Evolutionary conservation across 202 grass and related monocot species (phyloP).

Genomic region (Cymbopogon flexuosus): DNA sequence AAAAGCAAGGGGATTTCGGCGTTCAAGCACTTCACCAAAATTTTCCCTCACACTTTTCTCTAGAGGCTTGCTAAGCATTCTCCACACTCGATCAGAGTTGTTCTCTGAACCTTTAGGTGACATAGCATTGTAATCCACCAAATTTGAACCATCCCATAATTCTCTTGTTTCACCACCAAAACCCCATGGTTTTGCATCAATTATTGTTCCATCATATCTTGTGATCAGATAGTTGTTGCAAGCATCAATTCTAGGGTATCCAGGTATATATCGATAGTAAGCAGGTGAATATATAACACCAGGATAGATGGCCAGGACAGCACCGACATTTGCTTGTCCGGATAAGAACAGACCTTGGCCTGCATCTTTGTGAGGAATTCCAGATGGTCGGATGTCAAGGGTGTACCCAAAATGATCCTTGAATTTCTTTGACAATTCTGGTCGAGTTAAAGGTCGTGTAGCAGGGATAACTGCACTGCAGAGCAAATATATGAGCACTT

Average conservation of each 20-base stretch:
- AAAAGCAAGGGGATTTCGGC: slow-evolving; percentile 83
- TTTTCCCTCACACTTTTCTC: slow-evolving; percentile 40
- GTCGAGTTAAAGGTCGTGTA: slow-evolving; percentile 51
- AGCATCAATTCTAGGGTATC: slow-evolving; percentile 77
- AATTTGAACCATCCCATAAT: slow-evolving; percentile 63
- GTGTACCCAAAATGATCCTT: slow-evolving; percentile 61
- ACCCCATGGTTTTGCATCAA: slow-evolving; percentile 79
- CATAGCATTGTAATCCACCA: slow-evolving; percentile 30
- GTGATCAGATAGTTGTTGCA: slow-evolving; percentile 84
- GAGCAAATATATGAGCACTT: slow-evolving; percentile 34
- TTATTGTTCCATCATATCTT: slow-evolving; percentile 80
- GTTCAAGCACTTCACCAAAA: slow-evolving; percentile 59
- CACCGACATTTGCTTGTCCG: slow-evolving; percentile 57
- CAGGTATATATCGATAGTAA: slow-evolving; percentile 87
- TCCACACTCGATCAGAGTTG: slow-evolving; percentile 59
- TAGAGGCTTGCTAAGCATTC: slow-evolving; percentile 75
- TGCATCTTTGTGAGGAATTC: slow-evolving; percentile 83
- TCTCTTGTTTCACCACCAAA: slow-evolving; percentile 56
- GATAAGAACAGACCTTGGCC: slow-evolving; percentile 77
- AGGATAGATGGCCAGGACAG: slow-evolving; percentile 83
- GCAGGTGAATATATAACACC: slow-evolving; percentile 89
- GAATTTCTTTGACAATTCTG: slow-evolving; percentile 59
- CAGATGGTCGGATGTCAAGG: slow-evolving; percentile 59
- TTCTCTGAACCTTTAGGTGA: slow-evolving; percentile 31
- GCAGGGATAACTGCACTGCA: slow-evolving; percentile 65